Evolutionary conservation across 75 land plant genomes (phyloP).

Genomic region (Chamaecyparis obtusa): DNA sequence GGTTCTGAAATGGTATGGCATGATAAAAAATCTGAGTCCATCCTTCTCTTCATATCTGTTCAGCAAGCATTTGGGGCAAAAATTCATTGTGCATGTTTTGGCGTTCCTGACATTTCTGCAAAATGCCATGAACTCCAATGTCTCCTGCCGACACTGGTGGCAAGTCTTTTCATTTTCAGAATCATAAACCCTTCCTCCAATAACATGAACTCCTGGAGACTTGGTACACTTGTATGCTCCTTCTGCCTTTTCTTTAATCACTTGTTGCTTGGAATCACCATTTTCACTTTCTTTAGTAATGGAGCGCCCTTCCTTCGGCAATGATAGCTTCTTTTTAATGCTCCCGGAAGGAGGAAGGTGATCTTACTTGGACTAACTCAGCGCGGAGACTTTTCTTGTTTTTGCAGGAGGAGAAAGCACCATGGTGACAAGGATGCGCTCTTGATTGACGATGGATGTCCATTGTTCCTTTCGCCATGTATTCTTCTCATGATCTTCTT

Average conservation of each 20-base stretch:
- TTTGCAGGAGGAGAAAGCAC: not conserved
- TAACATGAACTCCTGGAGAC: conserved; percentile 45
- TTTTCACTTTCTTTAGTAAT: too few species aligned
- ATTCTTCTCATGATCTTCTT: too few species aligned
- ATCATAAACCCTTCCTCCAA: conserved; percentile 59
- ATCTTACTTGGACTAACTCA: not conserved
- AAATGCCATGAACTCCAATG: conserved; percentile 39
- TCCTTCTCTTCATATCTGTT: conserved; percentile 40
- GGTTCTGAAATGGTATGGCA: not conserved
- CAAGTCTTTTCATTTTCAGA: conserved; percentile 64
- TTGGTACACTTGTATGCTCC: conserved; percentile 22
- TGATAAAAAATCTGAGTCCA: not conserved
- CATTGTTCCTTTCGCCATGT: too few species aligned
- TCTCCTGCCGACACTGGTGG: conserved; percentile 93
- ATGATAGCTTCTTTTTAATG: not conserved
- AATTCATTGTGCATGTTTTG: conserved; percentile 44
- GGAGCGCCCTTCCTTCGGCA: not conserved
- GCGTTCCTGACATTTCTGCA: conserved; percentile 39
- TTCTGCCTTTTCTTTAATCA: not conserved
- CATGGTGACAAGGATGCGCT: not conserved
- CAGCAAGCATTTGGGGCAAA: conserved; percentile 68
- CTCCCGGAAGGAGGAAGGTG: not conserved
- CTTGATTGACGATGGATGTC: too few species aligned
- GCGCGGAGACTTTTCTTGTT: not conserved
- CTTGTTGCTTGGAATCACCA: too few species aligned